These are phyloP conservation scores for Raffaelea ambrosiae DNA, from an alignment of 2,329 filamentous ascomycete species.

Conservation along the genomic window DNA sequence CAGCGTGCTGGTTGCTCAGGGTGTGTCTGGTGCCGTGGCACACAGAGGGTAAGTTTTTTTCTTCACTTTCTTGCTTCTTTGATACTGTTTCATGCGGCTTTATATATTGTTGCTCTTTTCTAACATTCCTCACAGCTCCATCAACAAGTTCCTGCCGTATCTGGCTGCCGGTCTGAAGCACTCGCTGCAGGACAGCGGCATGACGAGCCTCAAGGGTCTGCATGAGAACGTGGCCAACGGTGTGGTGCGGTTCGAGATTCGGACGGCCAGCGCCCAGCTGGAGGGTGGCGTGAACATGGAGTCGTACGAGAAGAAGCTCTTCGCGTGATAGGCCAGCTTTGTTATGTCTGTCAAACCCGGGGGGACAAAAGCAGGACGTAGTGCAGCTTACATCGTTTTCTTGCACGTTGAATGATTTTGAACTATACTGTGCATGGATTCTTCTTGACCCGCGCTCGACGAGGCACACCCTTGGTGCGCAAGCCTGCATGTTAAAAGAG, in stretches of 20 bases:
- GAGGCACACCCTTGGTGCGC: no score
- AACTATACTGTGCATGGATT: no score
- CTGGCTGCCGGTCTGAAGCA: constrained; percentile 93
- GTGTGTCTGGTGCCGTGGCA: constrained; percentile 79
- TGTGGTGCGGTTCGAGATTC: constrained; percentile 81
- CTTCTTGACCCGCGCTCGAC: no score
- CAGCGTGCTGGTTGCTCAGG: constrained; percentile 89
- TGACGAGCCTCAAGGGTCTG: constrained; percentile 68
- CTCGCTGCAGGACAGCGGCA: constrained; percentile 90
- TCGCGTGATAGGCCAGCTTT: constrained; percentile 51
- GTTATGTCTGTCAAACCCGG: no score
- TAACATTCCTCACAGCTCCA: constrained; percentile 52
- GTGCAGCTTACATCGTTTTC: no score
- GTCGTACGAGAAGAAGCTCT: constrained; percentile 99
- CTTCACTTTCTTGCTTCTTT: background rate
- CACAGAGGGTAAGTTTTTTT: constrained; percentile 52
- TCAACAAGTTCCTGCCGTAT: constrained; percentile 95
- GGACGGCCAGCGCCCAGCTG: constrained; percentile 87
- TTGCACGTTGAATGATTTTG: no score
- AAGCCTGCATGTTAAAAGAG: no score
- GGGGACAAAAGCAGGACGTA: no score
- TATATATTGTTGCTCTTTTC: background rate
- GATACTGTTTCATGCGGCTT: background rate
- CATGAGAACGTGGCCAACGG: constrained; percentile 67
- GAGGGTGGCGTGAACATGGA: constrained; percentile 98